Base-by-base conservation (phyloP, 306 rosid genomes). In the Psophocarpus tetragonolobus region DNA sequence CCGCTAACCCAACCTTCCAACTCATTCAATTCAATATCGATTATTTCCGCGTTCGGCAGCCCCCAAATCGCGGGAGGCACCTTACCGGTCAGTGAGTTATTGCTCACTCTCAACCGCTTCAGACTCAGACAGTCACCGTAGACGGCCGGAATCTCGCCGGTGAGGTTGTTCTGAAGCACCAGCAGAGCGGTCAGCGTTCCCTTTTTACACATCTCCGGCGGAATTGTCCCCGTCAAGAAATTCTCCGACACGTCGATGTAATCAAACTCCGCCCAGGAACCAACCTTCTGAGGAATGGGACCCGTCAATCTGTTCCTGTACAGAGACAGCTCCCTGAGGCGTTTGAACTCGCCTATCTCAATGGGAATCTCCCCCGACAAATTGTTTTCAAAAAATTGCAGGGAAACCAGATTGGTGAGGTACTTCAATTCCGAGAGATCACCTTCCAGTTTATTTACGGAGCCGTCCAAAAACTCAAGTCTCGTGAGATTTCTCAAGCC, bases 191-290 rank as follows among this genome's bases (percentile, higher is more conserved):
- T 7, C 97, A 95, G 88, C 53, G 77, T 85, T 38, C 97, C 92
- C 64, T 50, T 80, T 3, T 62, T 85, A 66, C 99, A 95, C 99
- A 95, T 92, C 21, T 92, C 76, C 1, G 97, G 92, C 8, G 99
- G 99, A 75, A 95, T 88, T 12, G 87, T 60, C 45, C 99, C 99
- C 1, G 89, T 75, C 51, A 95, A 27, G 10, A 73, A 74, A 73
- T 95, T 95, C 73, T 90, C 97, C 8, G 99, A 88, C 7, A 84
- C 94, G 65, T 95, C 99, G 5, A 95, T 91, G 91, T 17, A 91
- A 44, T 20, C 5, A 17, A 87, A 81, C 15, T 82, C 69, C 0
- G 96, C 29, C 97, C 88, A 91, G 5, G 92, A 95, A 11, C 99
- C 99, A 14, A 90, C 12, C 26, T 87, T 82, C 68, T 85, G 87